These are phyloP conservation scores for Geum urbanum DNA, from an alignment of 306 rosid species.

Conservation along the genomic window DNA sequence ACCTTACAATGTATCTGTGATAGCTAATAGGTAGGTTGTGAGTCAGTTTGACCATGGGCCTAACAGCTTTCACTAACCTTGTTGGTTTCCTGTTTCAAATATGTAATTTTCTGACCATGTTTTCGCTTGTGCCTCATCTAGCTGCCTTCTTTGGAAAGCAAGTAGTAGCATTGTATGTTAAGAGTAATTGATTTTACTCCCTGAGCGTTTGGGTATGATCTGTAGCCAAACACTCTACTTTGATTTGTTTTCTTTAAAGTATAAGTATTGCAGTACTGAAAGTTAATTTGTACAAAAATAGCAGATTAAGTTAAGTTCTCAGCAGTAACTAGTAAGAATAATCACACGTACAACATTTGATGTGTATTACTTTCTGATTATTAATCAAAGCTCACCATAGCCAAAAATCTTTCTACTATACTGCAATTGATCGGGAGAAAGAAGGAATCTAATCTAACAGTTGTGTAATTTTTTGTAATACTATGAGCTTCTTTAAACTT, in stretches of 20 bases:
- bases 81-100: not conserved
- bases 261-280: not conserved
- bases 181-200: not conserved
- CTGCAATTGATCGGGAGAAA: not conserved
- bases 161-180: not conserved
- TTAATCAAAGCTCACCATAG: not conserved
- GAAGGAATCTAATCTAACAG: no score
- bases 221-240: not conserved
- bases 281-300: not conserved
- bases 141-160: not conserved
- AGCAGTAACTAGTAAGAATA: not conserved
- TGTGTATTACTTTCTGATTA: not conserved
- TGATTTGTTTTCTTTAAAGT: not conserved
- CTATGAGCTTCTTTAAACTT: constrained; percentile 4
- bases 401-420: not conserved
- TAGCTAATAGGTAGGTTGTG: not conserved
- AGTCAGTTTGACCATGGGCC: not conserved
- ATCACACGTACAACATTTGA: not conserved
- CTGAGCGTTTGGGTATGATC: not conserved
- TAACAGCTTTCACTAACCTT: not conserved
- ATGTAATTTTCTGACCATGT: not conserved
- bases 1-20: not conserved
- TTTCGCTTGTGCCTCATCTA: not conserved
- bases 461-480: not conserved
- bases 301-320: not conserved